phyloP scores from a whole-genome alignment of 768 basidiomycete genomes.

The Termitomyces sp. region DNA sequence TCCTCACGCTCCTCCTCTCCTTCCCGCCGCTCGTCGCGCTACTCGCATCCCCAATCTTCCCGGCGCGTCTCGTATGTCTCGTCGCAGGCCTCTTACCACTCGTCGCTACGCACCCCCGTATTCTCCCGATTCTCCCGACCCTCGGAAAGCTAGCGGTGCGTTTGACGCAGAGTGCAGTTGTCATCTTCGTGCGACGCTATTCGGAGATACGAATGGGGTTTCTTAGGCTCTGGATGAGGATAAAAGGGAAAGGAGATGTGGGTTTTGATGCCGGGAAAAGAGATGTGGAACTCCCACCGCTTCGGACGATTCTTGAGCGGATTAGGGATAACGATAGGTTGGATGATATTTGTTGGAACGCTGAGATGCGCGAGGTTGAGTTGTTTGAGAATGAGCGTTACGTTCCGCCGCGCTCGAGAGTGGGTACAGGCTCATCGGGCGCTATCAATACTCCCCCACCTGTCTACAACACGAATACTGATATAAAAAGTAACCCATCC shows the following conservation, averaged over 20 bases:
- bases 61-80: slow-evolving; percentile 44
- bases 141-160: not conserved
- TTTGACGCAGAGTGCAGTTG: not conserved
- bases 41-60: slow-evolving; percentile 43
- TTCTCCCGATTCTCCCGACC: slow-evolving; percentile 9
- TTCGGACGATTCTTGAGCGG: slow-evolving; percentile 29
- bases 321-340: slow-evolving; percentile 65
- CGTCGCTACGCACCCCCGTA: slow-evolving; percentile 9
- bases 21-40: slow-evolving; percentile 49
- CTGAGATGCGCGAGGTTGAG: slow-evolving; percentile 66
- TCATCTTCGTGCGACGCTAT: not conserved
- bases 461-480: too few relatives aligned
- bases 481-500: too few relatives aligned
- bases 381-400: slow-evolving; percentile 82
- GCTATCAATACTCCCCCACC: too few relatives aligned
- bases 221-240: not conserved
- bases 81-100: slow-evolving; percentile 24
- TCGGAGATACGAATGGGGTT: not conserved
- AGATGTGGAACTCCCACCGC: not conserved
- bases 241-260: not conserved
- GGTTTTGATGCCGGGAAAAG: too few relatives aligned
- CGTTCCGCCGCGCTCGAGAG: not conserved
- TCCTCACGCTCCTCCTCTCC: slow-evolving; percentile 43
- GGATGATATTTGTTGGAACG: slow-evolving; percentile 58
- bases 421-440: not conserved